Conservation (phyloP, 2,329 filamentous ascomycete genomes). For the Aspergillus glaucus region DNA sequence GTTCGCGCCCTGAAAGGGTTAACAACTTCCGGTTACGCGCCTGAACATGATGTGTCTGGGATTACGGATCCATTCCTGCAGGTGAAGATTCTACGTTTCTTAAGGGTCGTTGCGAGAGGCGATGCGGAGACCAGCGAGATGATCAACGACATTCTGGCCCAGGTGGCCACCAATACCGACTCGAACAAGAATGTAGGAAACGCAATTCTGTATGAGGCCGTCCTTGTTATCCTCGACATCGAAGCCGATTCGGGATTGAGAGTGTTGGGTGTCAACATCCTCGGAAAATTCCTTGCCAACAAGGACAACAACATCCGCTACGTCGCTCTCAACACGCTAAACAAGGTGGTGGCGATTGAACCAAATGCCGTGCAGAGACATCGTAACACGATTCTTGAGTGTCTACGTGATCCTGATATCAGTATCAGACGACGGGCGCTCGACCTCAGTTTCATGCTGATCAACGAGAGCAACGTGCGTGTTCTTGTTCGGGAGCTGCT, state of each 20-base stretch:
- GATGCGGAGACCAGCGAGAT: conserved; percentile 86
- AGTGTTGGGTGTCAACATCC: conserved; percentile 93
- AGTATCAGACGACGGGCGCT: conserved; percentile 93
- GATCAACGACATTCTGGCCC: conserved; percentile 96
- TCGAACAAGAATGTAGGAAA: conserved; percentile 98
- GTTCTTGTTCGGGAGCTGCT: conserved; percentile 88
- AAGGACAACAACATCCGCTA: conserved; percentile 99
- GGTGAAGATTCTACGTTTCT: conserved; percentile 84
- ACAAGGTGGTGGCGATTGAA: conserved; percentile 96
- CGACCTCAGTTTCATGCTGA: conserved; percentile 94
- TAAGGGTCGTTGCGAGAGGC: conserved; percentile 79
- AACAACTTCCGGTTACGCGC: conserved; percentile 91
- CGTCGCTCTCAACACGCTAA: conserved; percentile 91
- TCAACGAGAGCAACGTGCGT: conserved; percentile 93
- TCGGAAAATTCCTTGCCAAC: conserved; percentile 97
- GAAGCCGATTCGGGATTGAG: conserved; percentile 93
- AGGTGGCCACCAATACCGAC: conserved; percentile 97
- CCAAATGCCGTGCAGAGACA: conserved; percentile 96
- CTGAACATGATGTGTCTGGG: conserved; percentile 95
- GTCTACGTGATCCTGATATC: conserved; percentile 92
- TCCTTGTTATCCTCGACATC: conserved; percentile 94
- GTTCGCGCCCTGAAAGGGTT: conserved; percentile 88
- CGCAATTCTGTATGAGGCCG: conserved; percentile 94
- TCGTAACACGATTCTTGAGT: conserved; percentile 95
- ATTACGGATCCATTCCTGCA: conserved; percentile 97